Evolutionary conservation across 768 basidiomycete genomes (phyloP).

Genomic region (Mycena rosella): DNA sequence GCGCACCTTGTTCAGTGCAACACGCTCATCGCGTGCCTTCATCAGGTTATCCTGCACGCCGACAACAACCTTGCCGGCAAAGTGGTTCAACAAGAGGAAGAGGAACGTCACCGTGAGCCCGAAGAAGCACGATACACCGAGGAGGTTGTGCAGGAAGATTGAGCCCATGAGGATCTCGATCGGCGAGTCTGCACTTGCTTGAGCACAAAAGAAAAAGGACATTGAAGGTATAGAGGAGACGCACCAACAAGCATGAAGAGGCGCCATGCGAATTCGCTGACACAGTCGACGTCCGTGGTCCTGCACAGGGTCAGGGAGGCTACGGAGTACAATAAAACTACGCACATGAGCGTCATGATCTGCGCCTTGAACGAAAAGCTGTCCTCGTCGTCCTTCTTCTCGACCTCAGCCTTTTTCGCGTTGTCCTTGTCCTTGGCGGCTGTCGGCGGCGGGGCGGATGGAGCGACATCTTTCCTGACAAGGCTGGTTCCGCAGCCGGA

Average conservation of each 20-base stretch:
- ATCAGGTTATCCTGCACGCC: slow-evolving; percentile 85
- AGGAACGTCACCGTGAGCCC: slow-evolving; percentile 83
- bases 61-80: slow-evolving; percentile 74
- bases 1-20: slow-evolving; percentile 78
- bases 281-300: slow-evolving; percentile 94
- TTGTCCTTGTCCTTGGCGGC: slow-evolving; percentile 41
- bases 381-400: slow-evolving; percentile 61
- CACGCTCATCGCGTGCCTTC: slow-evolving; percentile 93
- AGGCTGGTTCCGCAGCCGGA: slow-evolving; percentile 70
- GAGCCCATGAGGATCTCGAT: slow-evolving; percentile 84
- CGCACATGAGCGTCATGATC: slow-evolving; percentile 88
- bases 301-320: neutral
- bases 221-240: no score
- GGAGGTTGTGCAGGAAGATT: slow-evolving; percentile 81
- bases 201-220: slow-evolving; percentile 23
- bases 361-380: slow-evolving; percentile 79
- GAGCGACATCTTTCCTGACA: slow-evolving; percentile 80
- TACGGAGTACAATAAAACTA: neutral
- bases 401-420: slow-evolving; percentile 21
- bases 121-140: slow-evolving; percentile 82
- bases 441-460: slow-evolving; percentile 55
- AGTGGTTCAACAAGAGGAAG: slow-evolving; percentile 85
- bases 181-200: slow-evolving; percentile 67
- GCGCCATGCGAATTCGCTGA: slow-evolving; percentile 88
- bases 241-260: slow-evolving; percentile 79